A percentile compares a stretch with the other conserved stretches of the same genome.
Conservation (phyloP, 2,329 filamentous ascomycete species). For the Monosporascus ibericus region DNA sequence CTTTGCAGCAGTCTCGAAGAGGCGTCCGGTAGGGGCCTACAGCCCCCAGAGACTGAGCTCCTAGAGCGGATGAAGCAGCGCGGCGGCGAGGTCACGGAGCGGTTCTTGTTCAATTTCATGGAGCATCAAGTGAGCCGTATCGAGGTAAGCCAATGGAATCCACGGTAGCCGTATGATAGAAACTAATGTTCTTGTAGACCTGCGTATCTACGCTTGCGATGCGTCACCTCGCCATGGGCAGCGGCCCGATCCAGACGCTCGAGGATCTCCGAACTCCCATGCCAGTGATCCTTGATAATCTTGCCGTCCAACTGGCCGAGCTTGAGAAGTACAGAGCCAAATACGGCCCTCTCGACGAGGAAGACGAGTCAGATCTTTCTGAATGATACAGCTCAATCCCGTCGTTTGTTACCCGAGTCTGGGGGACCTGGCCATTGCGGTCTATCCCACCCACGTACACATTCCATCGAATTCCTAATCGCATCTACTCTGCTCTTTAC, state of each 20-base stretch:
- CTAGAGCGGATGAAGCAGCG: constrained; percentile 61
- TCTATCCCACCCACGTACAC: no score
- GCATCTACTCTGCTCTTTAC: no score
- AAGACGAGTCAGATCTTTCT: constrained; percentile 3
- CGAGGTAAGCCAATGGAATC: constrained; percentile 58
- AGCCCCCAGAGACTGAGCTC: constrained; percentile 76
- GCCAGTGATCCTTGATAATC: constrained; percentile 57
- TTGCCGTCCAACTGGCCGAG: constrained; percentile 57
- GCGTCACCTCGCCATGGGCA: constrained; percentile 71
- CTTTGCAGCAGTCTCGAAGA: constrained; percentile 84
- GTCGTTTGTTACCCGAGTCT: no score
- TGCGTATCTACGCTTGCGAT: constrained; percentile 74
- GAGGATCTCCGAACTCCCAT: constrained; percentile 75
- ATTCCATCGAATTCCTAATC: no score
- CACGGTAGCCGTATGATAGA: neutral
- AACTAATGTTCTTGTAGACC: constrained; percentile 44
- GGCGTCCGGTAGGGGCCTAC: constrained; percentile 54
- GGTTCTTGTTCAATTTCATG: constrained; percentile 81
- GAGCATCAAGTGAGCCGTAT: constrained; percentile 94
- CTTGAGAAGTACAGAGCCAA: constrained; percentile 53
- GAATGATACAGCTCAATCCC: no score
- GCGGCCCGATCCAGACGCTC: constrained; percentile 54
- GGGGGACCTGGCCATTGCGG: no score
- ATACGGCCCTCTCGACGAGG: constrained; percentile 38
- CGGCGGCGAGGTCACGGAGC: constrained; percentile 82